These are phyloP conservation scores for Nicotiana paniculata DNA, from an alignment of 257 asterid species.

Conservation along the genomic window DNA sequence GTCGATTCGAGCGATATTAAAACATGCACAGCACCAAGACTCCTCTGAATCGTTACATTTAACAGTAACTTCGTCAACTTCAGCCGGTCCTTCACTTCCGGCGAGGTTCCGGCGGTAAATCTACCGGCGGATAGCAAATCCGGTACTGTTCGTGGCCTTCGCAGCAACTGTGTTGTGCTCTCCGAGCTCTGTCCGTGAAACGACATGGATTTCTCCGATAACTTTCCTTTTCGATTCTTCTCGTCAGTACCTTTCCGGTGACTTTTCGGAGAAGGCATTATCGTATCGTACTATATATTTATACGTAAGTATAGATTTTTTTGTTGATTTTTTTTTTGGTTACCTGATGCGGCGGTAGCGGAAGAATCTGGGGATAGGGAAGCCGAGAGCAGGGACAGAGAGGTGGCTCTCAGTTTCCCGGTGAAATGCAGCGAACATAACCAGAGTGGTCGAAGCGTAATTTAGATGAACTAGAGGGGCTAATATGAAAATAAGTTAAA, in stretches of 20 bases:
- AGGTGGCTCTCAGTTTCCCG: conserved; percentile 36
- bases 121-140: conserved; percentile 27
- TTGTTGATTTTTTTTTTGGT: background rate
- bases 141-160: conserved; percentile 76
- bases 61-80: conserved; percentile 63
- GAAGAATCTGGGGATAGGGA: conserved; percentile 38
- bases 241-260: conserved; percentile 43
- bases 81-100: conserved; percentile 14
- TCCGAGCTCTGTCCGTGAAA: conserved; percentile 36
- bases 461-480: background rate
- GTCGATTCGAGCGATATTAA: conserved; percentile 64
- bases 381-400: conserved; percentile 30
- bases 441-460: background rate
- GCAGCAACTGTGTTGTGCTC: conserved; percentile 17
- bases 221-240: conserved; percentile 46
- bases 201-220: conserved; percentile 55
- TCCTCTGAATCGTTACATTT: conserved; percentile 78
- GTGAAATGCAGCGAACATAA: conserved; percentile 40
- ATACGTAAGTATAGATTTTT: background rate
- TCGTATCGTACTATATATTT: background rate
- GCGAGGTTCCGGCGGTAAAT: background rate
- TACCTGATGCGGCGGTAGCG: conserved; percentile 42
- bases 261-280: conserved; percentile 66
- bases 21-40: conserved; percentile 72
- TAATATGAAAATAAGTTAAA: background rate